phyloP scores from a whole-genome alignment of 441 rosid species.

The Mallotus japonicus region DNA sequence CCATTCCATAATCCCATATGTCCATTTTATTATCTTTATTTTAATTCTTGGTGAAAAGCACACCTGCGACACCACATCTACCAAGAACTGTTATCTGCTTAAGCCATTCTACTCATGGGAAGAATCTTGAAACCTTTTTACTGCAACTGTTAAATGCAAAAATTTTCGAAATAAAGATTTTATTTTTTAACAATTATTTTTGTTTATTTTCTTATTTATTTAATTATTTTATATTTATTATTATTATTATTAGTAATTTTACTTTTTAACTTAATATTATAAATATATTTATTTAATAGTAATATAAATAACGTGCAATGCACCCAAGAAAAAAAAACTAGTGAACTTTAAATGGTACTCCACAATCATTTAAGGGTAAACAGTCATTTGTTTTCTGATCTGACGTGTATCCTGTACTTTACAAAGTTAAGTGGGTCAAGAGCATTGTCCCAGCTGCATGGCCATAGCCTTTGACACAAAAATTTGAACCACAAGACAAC shows the following conservation, averaged over 20 bases:
- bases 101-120: background rate
- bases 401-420: background rate
- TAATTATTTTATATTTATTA: too few relatives aligned
- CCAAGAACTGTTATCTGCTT: background rate
- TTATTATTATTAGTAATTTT: too few relatives aligned
- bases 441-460: background rate
- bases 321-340: too few relatives aligned
- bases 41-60: conserved; percentile 3
- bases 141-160: too few relatives aligned
- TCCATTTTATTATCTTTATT: background rate
- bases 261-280: too few relatives aligned
- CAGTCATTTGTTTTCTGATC: background rate
- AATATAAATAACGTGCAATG: too few relatives aligned
- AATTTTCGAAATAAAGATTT: too few relatives aligned
- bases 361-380: background rate
- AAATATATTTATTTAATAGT: too few relatives aligned
- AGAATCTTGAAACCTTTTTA: background rate
- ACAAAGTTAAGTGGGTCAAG: background rate
- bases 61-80: too few relatives aligned
- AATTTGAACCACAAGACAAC: background rate
- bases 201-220: too few relatives aligned
- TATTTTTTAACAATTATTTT: too few relatives aligned
- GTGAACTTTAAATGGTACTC: background rate
- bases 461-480: background rate
- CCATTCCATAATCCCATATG: background rate